Conservation (phyloP, 2,329 filamentous ascomycete species). For the Calonectria pseudoturangicola region DNA sequence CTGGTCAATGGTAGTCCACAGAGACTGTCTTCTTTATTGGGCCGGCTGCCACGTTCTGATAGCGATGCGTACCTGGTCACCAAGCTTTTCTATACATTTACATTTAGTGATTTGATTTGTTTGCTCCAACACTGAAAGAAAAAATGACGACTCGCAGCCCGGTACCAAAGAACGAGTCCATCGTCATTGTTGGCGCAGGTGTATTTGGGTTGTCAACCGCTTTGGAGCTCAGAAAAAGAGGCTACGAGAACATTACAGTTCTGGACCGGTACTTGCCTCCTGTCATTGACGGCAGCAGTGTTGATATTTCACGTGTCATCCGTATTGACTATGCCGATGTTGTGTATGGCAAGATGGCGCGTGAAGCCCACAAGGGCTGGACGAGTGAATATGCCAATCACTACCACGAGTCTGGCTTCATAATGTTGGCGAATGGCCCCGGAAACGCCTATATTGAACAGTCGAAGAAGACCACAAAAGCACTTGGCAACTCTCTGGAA, state of each 20-base stretch:
- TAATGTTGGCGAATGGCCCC: conserved; percentile 52
- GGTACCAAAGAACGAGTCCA: conserved; percentile 50
- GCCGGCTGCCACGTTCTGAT: not conserved
- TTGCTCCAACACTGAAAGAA: not conserved
- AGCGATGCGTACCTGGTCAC: not conserved
- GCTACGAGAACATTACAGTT: conserved; percentile 68
- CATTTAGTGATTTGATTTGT: not conserved
- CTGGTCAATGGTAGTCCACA: not conserved
- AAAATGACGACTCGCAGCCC: conserved; percentile 47
- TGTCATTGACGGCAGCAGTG: conserved; percentile 61
- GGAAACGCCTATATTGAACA: conserved; percentile 51
- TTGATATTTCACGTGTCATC: conserved; percentile 65
- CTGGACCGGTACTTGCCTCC: conserved; percentile 64
- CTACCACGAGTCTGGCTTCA: conserved; percentile 58
- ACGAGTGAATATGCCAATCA: conserved; percentile 53
- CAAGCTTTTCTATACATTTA: not conserved
- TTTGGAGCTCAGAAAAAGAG: conserved; percentile 64
- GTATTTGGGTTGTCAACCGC: conserved; percentile 71
- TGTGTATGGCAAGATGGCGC: conserved; percentile 76
- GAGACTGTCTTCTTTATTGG: conserved; percentile 10
- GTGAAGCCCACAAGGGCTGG: conserved; percentile 56
- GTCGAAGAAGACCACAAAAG: conserved; percentile 39
- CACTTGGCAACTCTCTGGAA: conserved; percentile 45
- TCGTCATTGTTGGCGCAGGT: conserved; percentile 66
- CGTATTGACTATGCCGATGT: conserved; percentile 78